Conservation (phyloP, 257 asterid genomes). For the Craterostigma plantagineum region DNA sequence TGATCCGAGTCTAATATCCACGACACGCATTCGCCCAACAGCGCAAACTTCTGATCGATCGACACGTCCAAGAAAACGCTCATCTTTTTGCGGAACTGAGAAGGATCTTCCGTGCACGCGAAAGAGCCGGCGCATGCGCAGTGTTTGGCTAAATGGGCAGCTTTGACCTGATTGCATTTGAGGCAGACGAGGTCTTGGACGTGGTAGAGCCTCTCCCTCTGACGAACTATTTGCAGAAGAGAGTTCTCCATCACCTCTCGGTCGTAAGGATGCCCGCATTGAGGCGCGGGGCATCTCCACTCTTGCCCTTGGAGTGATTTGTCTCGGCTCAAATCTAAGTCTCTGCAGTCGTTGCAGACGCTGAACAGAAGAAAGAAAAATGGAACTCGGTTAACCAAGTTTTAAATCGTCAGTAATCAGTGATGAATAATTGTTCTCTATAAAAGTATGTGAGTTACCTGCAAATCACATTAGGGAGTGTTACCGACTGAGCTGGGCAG, state of each 20-base stretch:
- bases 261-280: conserved; percentile 81
- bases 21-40: conserved; percentile 56
- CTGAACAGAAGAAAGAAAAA: conserved; percentile 20
- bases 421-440: background rate
- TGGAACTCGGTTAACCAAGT: no score
- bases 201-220: conserved; percentile 79
- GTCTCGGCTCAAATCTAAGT: conserved; percentile 68
- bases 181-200: conserved; percentile 84
- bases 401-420: background rate
- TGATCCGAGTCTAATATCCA: conserved; percentile 38
- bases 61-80: conserved; percentile 45
- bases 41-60: conserved; percentile 50
- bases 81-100: conserved; percentile 54
- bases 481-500: conserved; percentile 25
- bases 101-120: conserved; percentile 49
- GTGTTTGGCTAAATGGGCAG: conserved; percentile 68
- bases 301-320: conserved; percentile 38
- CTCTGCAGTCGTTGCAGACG: conserved; percentile 90
- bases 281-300: conserved; percentile 70
- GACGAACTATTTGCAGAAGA: conserved; percentile 68
- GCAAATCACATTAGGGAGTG: conserved; percentile 81
- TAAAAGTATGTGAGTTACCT: no score
- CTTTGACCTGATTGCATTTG: conserved; percentile 78
- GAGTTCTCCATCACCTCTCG: conserved; percentile 69
- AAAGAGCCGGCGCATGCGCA: conserved; percentile 82